Conservation (phyloP, 257 asterid genomes). For the Marsdenia floribunda region DNA sequence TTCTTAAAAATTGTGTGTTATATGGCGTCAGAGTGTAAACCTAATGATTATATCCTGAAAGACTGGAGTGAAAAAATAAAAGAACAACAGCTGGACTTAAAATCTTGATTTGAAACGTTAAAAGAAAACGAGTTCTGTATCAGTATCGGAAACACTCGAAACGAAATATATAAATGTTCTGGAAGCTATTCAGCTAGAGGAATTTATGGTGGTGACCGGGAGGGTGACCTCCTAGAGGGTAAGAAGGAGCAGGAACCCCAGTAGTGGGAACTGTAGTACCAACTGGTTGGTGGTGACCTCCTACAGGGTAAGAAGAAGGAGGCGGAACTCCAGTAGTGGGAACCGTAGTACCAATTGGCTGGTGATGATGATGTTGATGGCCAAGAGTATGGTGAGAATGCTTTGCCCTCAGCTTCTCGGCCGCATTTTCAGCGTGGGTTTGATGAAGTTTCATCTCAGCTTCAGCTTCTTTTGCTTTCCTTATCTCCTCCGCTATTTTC, state of each 20-base stretch:
- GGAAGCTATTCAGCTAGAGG: background rate
- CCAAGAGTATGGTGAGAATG: slow-evolving; percentile 16
- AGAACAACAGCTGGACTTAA: too few species aligned
- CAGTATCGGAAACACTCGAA: background rate
- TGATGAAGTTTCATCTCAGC: slow-evolving; percentile 71
- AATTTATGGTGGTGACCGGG: slow-evolving; percentile 14
- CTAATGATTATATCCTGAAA: too few species aligned
- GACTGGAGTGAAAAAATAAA: too few species aligned
- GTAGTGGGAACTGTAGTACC: slow-evolving; percentile 24
- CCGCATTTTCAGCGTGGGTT: slow-evolving; percentile 53
- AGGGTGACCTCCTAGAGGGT: slow-evolving; percentile 37
- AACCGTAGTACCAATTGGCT: slow-evolving; percentile 14
- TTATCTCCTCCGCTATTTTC: slow-evolving; percentile 42
- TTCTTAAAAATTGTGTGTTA: background rate
- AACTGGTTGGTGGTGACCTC: slow-evolving; percentile 12
- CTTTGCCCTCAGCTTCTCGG: slow-evolving; percentile 32
- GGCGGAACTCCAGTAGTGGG: slow-evolving; percentile 28
- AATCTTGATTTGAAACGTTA: too few species aligned
- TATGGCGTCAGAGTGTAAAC: background rate
- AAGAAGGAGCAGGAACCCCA: slow-evolving; percentile 28
- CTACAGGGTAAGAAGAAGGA: too few species aligned
- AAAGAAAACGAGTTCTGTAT: background rate
- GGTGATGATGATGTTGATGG: slow-evolving; percentile 15
- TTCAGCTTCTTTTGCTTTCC: slow-evolving; percentile 71
- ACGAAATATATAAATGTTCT: background rate